These are phyloP conservation scores for Plenodomus lindquistii DNA, from an alignment of 2,329 filamentous ascomycete genomes.

Conservation along the genomic window DNA sequence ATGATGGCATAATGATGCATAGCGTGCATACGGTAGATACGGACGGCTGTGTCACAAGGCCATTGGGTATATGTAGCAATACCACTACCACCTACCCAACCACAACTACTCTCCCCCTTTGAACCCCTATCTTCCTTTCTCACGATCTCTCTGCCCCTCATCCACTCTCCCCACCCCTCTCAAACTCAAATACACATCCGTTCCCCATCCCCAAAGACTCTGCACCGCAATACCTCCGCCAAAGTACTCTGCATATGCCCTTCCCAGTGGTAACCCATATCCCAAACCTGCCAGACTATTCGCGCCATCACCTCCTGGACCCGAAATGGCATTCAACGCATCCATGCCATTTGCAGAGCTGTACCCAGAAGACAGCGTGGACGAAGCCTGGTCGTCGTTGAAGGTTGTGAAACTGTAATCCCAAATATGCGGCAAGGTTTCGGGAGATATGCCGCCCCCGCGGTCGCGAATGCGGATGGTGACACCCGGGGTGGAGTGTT, in stretches of 20 bases:
- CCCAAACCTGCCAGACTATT: constrained; percentile 85
- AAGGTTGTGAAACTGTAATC: constrained; percentile 98
- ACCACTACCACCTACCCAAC: not conserved
- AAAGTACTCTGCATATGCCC: constrained; percentile 98
- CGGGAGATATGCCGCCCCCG: constrained; percentile 88
- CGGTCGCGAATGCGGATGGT: constrained; percentile 94
- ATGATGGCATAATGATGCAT: not conserved
- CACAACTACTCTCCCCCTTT: constrained; percentile 5
- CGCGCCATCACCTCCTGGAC: constrained; percentile 71
- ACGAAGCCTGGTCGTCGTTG: constrained; percentile 62
- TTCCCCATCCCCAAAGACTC: constrained; percentile 91
- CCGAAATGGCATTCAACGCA: constrained; percentile 75
- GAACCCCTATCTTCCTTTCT: constrained; percentile 4
- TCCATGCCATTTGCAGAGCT: constrained; percentile 53
- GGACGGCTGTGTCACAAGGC: not conserved
- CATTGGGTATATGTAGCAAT: not conserved
- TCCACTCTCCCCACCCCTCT: constrained; percentile 60
- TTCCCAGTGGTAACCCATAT: constrained; percentile 86
- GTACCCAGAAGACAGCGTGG: constrained; percentile 49
- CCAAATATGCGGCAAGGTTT: constrained; percentile 86
- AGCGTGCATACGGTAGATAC: not conserved
- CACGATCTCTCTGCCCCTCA: constrained; percentile 6
- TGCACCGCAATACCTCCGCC: constrained; percentile 94
- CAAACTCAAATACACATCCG: constrained; percentile 67
- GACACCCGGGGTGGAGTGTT: constrained; percentile 71